Conservation (phyloP, 75 land plant genomes). For the Cryptomeria japonica region DNA sequence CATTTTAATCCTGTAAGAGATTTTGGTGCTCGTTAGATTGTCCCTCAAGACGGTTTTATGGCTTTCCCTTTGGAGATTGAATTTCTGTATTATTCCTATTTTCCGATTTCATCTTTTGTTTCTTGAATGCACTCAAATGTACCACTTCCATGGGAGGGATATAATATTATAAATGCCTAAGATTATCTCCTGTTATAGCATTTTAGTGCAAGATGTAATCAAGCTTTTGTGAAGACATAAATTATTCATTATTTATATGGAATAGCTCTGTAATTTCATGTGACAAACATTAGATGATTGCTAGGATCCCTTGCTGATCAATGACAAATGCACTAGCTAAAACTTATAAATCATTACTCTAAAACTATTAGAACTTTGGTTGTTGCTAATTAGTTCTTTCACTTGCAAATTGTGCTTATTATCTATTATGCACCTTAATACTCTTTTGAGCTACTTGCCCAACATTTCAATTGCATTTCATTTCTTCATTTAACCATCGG, state of each 20-base stretch:
- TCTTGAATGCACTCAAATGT: not conserved
- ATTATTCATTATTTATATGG: not conserved
- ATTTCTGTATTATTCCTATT: not conserved
- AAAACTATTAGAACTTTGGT: not conserved
- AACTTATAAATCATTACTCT: not conserved
- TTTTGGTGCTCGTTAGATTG: not conserved
- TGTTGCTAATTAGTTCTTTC: not conserved
- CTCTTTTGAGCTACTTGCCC: not conserved
- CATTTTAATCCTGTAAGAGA: not conserved
- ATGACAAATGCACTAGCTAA: not conserved
- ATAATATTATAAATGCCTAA: not conserved
- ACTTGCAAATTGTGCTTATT: not conserved
- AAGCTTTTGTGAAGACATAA: not conserved
- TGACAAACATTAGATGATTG: not conserved
- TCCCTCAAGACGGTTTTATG: not conserved
- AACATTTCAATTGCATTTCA: not conserved
- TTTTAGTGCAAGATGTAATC: not conserved
- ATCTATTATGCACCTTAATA: not conserved
- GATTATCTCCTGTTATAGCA: not conserved
- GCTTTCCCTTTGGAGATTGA: too few relatives aligned
- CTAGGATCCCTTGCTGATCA: not conserved
- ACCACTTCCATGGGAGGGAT: not conserved
- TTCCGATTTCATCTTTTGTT: not conserved
- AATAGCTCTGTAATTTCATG: not conserved
- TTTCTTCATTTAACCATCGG: not conserved